phyloP scores from a whole-genome alignment of 2,329 filamentous ascomycete genomes.

The Colletotrichum sp. region DNA sequence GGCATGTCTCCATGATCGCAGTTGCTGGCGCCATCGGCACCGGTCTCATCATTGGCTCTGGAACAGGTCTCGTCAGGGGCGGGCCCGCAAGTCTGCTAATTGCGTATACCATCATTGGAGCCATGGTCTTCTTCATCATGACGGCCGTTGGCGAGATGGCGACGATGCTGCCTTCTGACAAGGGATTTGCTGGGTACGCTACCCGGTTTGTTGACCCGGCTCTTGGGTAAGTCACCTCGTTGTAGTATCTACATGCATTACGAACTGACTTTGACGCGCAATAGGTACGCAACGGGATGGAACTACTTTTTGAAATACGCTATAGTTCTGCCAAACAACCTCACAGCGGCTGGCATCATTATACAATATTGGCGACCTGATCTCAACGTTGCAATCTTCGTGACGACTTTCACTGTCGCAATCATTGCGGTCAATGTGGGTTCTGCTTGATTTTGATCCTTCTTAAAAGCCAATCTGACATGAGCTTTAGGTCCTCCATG shows the following conservation, averaged over 20 bases:
- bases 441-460: no score
- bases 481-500: constrained; percentile 31
- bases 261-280: neutral
- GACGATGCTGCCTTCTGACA: constrained; percentile 29
- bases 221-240: constrained; percentile 25
- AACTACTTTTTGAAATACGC: constrained; percentile 53
- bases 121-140: constrained; percentile 64
- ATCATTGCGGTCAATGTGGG: constrained; percentile 40
- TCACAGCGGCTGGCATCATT: constrained; percentile 42
- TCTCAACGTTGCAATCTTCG: constrained; percentile 42
- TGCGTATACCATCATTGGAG: constrained; percentile 44
- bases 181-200: constrained; percentile 33
- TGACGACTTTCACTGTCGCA: constrained; percentile 36
- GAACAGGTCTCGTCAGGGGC: constrained; percentile 50
- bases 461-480: no score
- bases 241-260: neutral
- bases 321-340: constrained; percentile 41
- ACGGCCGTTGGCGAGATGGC: constrained; percentile 40
- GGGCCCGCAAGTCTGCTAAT: constrained; percentile 46
- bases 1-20: constrained; percentile 40
- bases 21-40: constrained; percentile 42
- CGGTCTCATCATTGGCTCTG: constrained; percentile 56
- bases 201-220: constrained; percentile 34
- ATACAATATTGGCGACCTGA: constrained; percentile 42
- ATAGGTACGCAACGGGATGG: constrained; percentile 47